phyloP scores from a whole-genome alignment of 306 rosid species.

The Quercus mongolica region DNA sequence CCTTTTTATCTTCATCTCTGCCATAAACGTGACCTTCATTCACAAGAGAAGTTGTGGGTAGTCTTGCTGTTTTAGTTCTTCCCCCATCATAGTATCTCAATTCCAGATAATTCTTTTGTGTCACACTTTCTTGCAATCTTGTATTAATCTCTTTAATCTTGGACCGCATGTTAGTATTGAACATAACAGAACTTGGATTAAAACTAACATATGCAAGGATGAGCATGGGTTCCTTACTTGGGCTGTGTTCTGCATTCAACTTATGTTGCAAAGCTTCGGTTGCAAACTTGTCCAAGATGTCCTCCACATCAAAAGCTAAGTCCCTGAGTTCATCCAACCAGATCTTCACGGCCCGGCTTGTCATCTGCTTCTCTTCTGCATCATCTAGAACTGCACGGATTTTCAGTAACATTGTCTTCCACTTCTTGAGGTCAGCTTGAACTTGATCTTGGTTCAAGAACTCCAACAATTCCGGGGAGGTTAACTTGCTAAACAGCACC shows the following conservation, averaged over 20 bases:
- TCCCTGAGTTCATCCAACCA: conserved; percentile 15
- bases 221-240: background rate
- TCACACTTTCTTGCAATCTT: background rate
- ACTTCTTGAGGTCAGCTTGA: background rate
- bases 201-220: background rate
- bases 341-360: background rate
- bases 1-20: too few relatives aligned
- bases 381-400: too few relatives aligned
- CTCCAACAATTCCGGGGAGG: background rate
- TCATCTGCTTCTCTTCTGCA: background rate
- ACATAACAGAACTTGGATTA: too few relatives aligned
- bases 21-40: too few relatives aligned
- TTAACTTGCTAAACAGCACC: background rate
- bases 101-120: background rate
- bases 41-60: background rate
- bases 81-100: background rate
- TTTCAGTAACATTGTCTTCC: background rate
- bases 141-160: too few relatives aligned
- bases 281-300: conserved; percentile 15
- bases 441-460: background rate
- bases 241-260: background rate
- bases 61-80: background rate
- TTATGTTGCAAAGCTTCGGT: background rate
- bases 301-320: conserved; percentile 14
- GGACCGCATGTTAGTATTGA: too few relatives aligned